phyloP scores from a whole-genome alignment of 148 eudicot genomes.

The Dysphania ambrosioides region DNA sequence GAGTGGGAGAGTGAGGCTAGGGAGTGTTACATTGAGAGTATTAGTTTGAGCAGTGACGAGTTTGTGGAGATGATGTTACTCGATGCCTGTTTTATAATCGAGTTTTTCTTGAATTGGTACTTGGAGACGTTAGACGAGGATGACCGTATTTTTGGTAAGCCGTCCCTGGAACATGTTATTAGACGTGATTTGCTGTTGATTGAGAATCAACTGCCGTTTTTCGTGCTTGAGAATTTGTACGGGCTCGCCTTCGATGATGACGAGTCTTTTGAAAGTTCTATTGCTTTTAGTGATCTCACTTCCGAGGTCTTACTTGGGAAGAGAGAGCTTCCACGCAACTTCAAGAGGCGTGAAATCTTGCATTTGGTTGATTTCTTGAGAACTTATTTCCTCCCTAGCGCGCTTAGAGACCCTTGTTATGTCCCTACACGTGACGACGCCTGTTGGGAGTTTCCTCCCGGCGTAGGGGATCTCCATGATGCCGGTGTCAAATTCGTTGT shows the following conservation, averaged over 20 bases:
- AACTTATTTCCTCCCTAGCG: slow-evolving; percentile 22
- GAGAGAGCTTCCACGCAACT: slow-evolving; percentile 14
- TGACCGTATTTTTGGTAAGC: slow-evolving; percentile 35
- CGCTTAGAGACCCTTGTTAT: slow-evolving; percentile 8
- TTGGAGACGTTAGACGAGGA: slow-evolving; percentile 27
- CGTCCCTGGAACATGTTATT: slow-evolving; percentile 34
- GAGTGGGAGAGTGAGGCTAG: slow-evolving; percentile 28
- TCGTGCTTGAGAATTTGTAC: slow-evolving; percentile 28
- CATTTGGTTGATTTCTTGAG: slow-evolving; percentile 39
- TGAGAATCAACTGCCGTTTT: slow-evolving; percentile 33
- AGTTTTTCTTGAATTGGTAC: slow-evolving; percentile 36
- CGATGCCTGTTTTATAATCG: slow-evolving; percentile 34
- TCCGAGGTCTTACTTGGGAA: slow-evolving; percentile 26
- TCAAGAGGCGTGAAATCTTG: slow-evolving; percentile 4
- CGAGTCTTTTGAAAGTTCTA: slow-evolving; percentile 5
- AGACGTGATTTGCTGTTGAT: slow-evolving; percentile 29
- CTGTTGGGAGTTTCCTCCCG: slow-evolving; percentile 34
- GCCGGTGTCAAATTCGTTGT: slow-evolving; percentile 27
- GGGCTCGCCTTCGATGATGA: slow-evolving; percentile 19
- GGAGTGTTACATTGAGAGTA: slow-evolving; percentile 28
- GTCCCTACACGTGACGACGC: neutral
- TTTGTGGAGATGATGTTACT: slow-evolving; percentile 33
- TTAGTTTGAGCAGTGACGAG: slow-evolving; percentile 23
- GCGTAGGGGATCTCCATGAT: slow-evolving; percentile 33
- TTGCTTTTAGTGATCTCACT: slow-evolving; percentile 20